A percentile compares a stretch with the other conserved stretches of the same genome.
Evolutionary conservation across 345 rosid species (phyloP).

Genomic region (Hibiscus tridactylites): DNA sequence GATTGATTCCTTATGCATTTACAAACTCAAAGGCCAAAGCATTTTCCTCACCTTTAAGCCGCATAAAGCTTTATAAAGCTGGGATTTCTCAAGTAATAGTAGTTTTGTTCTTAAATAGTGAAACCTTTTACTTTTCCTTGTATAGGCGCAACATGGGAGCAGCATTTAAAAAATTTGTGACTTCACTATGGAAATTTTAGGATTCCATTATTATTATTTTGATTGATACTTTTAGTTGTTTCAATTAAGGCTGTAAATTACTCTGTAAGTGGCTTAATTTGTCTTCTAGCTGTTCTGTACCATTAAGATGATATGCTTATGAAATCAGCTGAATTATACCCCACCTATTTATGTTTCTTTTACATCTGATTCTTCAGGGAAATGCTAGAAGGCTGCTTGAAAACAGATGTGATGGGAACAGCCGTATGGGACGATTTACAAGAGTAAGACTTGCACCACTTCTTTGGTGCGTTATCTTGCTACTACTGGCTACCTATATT

Average conservation of each 20-base stretch:
- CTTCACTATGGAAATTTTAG: conserved; percentile 3
- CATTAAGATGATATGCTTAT: neutral
- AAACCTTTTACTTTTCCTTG: neutral
- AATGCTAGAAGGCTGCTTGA: conserved; percentile 89
- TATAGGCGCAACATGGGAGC: neutral
- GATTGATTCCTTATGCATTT: neutral
- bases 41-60: neutral
- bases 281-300: neutral
- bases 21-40: neutral
- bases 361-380: conserved; percentile 47
- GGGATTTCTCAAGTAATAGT: neutral
- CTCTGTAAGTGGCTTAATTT: neutral
- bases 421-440: conserved; percentile 60
- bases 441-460: conserved; percentile 85
- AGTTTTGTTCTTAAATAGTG: neutral
- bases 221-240: neutral
- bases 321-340: neutral
- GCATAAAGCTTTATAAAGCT: neutral
- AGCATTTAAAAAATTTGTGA: neutral
- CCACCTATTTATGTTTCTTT: neutral
- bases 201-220: neutral
- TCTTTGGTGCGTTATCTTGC: conserved; percentile 61
- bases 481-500: conserved; percentile 56
- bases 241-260: conserved; percentile 1
- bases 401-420: conserved; percentile 67